Conservation (phyloP, 2,329 filamentous ascomycete genomes). For the Ophiostoma populinum region DNA sequence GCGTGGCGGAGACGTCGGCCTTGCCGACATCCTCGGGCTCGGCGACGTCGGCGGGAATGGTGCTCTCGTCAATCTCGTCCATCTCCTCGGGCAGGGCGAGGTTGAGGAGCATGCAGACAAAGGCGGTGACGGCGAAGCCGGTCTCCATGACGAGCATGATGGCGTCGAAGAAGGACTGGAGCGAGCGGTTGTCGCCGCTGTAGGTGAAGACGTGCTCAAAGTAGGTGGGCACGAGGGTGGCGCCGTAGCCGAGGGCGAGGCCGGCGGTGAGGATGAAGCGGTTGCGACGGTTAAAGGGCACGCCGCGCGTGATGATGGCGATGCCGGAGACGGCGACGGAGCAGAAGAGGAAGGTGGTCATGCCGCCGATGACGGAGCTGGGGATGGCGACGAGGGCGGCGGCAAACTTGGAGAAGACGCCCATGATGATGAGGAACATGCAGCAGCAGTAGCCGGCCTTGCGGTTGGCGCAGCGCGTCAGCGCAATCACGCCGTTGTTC, state of each 20-base stretch:
- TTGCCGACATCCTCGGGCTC: constrained; percentile 5
- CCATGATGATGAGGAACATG: constrained; percentile 64
- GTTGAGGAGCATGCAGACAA: constrained; percentile 58
- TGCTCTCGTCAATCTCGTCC: constrained; percentile 42
- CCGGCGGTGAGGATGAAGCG: constrained; percentile 67
- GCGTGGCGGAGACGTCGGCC: not conserved
- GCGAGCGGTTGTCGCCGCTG: constrained; percentile 43
- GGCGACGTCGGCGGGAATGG: constrained; percentile 4
- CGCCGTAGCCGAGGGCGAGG: constrained; percentile 55
- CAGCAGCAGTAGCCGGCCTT: constrained; percentile 65
- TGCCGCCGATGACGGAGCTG: constrained; percentile 44
- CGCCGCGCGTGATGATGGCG: constrained; percentile 51
- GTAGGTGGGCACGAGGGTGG: constrained; percentile 48
- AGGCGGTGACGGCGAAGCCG: constrained; percentile 57
- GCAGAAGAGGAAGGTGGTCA: constrained; percentile 68
- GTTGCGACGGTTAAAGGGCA: constrained; percentile 61
- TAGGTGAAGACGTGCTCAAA: constrained; percentile 60
- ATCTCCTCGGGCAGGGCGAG: constrained; percentile 55
- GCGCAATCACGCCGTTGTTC: constrained; percentile 70
- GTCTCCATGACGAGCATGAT: constrained; percentile 58
- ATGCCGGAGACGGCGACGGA: constrained; percentile 64
- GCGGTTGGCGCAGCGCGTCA: constrained; percentile 67
- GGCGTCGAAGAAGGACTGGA: constrained; percentile 60
- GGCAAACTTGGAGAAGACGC: constrained; percentile 72
- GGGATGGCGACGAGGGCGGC: constrained; percentile 66